Conservation (phyloP, 2,329 filamentous ascomycete genomes). For the Neoarthrinium moseri region DNA sequence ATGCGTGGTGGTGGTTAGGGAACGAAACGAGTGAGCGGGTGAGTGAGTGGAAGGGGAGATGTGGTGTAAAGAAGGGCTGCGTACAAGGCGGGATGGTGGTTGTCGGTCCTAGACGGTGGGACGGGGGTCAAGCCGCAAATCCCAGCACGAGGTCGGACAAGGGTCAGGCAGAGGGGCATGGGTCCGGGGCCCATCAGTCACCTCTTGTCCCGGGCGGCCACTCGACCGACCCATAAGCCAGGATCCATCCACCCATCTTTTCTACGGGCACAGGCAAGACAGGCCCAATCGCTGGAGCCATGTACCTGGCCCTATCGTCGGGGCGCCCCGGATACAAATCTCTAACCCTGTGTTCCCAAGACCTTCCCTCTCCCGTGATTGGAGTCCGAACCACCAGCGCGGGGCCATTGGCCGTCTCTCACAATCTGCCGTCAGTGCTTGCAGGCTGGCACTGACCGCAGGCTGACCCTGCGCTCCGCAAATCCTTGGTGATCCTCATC, state of each 20-base stretch:
- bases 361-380: background rate
- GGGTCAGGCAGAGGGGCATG: constrained; percentile 6
- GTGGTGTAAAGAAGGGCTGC: constrained; percentile 2
- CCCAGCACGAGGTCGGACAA: constrained; percentile 12
- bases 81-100: background rate
- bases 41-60: background rate
- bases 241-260: background rate
- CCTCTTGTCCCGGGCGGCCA: too few relatives aligned
- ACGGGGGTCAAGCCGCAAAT: constrained; percentile 4
- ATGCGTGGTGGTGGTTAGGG: constrained; percentile 9
- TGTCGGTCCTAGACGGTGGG: background rate
- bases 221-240: too few relatives aligned
- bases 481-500: constrained; percentile 9
- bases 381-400: background rate
- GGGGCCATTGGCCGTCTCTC: constrained; percentile 4
- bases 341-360: background rate
- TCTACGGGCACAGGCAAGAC: background rate
- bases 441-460: background rate
- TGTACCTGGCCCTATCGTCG: background rate
- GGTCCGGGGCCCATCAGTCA: background rate
- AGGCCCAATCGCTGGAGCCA: background rate
- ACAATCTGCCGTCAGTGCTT: constrained; percentile 6
- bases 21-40: background rate
- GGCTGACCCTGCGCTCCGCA: background rate
- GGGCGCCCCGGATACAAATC: too few relatives aligned